Conservation (phyloP, 2,329 filamentous ascomycete species). For the Coniochaeta sp. region DNA sequence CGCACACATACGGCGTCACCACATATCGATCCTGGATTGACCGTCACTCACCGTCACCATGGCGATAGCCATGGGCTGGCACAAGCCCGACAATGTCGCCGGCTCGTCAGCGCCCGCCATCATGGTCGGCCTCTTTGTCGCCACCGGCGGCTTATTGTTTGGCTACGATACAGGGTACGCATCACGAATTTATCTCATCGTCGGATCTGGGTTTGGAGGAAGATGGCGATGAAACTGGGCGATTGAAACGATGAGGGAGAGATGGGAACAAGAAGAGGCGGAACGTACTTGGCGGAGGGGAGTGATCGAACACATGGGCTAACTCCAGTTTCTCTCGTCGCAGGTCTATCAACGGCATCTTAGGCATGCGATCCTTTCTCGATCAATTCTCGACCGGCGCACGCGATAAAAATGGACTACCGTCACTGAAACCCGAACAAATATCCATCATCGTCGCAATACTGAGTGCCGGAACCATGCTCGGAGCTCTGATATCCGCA, state of each 20-base stretch:
- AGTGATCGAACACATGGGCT: no score
- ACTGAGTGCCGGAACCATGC: conserved; percentile 71
- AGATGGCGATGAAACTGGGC: neutral
- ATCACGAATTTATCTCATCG: conserved; percentile 5
- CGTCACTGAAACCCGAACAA: conserved; percentile 49
- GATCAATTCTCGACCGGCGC: conserved; percentile 53
- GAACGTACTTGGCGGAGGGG: neutral
- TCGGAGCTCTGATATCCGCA: conserved; percentile 65
- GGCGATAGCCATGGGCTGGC: conserved; percentile 62
- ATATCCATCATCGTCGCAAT: conserved; percentile 74
- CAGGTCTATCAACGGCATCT: conserved; percentile 63
- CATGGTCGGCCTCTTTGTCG: conserved; percentile 66
- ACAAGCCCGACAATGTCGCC: conserved; percentile 68
- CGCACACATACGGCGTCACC: neutral
- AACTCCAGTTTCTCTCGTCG: conserved; percentile 6
- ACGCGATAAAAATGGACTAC: conserved; percentile 22
- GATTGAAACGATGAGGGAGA: neutral
- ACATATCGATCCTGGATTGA: conserved; percentile 37
- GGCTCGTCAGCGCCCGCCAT: conserved; percentile 66
- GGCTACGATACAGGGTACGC: conserved; percentile 65
- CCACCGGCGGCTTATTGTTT: conserved; percentile 61
- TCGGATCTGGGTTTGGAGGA: neutral
- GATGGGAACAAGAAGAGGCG: conserved; percentile 1
- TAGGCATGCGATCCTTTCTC: conserved; percentile 63
- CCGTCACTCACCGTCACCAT: conserved; percentile 44